These are phyloP conservation scores for Aspergillus sp. DNA, from an alignment of 2,329 filamentous ascomycete genomes.

Conservation along the genomic window DNA sequence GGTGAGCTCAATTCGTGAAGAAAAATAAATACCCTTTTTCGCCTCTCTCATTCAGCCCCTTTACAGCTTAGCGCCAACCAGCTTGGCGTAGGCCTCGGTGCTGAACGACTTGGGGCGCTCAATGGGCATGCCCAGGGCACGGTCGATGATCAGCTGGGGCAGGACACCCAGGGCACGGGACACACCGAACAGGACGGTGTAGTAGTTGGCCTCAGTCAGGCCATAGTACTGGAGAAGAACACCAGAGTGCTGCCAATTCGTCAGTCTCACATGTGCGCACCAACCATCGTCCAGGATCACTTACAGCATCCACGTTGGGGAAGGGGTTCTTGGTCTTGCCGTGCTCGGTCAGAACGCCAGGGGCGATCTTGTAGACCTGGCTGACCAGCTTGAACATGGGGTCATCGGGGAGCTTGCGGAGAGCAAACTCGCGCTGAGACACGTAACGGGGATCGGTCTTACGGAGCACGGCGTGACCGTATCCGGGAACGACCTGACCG, in stretches of 20 bases:
- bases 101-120: conserved; percentile 99
- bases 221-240: conserved; percentile 99
- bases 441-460: conserved; percentile 99
- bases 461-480: conserved; percentile 97
- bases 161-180: conserved; percentile 97
- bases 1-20: conserved; percentile 20
- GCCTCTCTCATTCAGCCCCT: conserved; percentile 22
- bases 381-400: conserved; percentile 99
- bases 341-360: conserved; percentile 96
- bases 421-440: conserved; percentile 95
- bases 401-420: conserved; percentile 90
- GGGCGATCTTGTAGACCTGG: conserved; percentile 99
- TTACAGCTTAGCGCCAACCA: conserved; percentile 88
- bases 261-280: conserved; percentile 4
- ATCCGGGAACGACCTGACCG: conserved; percentile 95
- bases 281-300: conserved; percentile 14
- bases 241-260: conserved; percentile 70
- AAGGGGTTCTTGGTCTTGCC: conserved; percentile 99
- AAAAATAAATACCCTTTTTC: conserved; percentile 10
- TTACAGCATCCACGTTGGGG: conserved; percentile 90
- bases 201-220: conserved; percentile 98
- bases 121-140: conserved; percentile 92
- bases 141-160: conserved; percentile 99
- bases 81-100: conserved; percentile 93
- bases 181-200: conserved; percentile 99